Percentiles rank a stretch among this genome's conserved stretches.
Conservation (phyloP, 805 yeast genomes). For the Candida cerambycidarum region DNA sequence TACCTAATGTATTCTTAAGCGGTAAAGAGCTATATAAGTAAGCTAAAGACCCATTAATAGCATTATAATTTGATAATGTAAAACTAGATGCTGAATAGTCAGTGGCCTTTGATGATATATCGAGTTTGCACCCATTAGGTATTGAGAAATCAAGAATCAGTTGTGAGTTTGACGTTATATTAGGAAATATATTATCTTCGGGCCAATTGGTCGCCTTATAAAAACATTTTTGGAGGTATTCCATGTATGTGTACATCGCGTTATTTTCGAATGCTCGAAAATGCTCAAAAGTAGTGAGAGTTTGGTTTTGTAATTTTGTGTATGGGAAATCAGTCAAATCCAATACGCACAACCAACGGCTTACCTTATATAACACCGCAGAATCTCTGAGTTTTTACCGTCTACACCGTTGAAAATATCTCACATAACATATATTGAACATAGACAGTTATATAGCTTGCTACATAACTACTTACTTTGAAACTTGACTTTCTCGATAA, state of each 20-base stretch:
- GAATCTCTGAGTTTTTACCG: no score
- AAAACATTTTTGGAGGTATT: slow-evolving; percentile 73
- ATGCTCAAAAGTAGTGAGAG: no score
- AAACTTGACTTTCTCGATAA: no score
- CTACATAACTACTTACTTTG: no score
- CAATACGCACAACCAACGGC: no score
- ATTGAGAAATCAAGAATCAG: slow-evolving; percentile 70
- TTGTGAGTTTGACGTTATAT: slow-evolving; percentile 68
- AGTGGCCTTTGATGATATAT: slow-evolving; percentile 69
- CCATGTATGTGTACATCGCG: slow-evolving; percentile 80
- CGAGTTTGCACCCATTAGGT: slow-evolving; percentile 66
- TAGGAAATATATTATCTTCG: slow-evolving; percentile 72
- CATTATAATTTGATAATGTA: slow-evolving; percentile 60
- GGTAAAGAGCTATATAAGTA: slow-evolving; percentile 72
- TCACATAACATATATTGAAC: no score
- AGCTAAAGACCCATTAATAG: slow-evolving; percentile 78
- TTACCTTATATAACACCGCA: no score
- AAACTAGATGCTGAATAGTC: slow-evolving; percentile 70
- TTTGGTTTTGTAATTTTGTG: neutral
- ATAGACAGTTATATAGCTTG: no score
- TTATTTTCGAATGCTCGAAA: no score
- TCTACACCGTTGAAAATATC: no score
- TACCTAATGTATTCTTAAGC: slow-evolving; percentile 49
- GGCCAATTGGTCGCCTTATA: slow-evolving; percentile 74
- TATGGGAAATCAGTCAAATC: no score